Percentiles rank a stretch among this genome's conserved stretches.
phyloP scores from a whole-genome alignment of 495 filamentous ascomycete genomes.

The Extremus antarcticus region DNA sequence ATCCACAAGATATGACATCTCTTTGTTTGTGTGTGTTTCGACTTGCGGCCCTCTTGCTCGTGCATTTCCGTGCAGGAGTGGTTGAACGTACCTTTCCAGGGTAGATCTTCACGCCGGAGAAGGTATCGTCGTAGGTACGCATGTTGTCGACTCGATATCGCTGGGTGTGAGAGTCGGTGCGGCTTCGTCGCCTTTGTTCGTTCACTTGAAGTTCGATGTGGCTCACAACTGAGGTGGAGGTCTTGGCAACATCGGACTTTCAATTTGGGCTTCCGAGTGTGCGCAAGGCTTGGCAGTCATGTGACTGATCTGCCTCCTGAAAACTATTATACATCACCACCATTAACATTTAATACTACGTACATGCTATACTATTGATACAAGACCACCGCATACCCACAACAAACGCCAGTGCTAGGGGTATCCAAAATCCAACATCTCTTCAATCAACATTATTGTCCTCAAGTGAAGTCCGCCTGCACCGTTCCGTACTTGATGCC shows the following conservation, averaged over 20 bases:
- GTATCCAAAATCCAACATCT: not conserved
- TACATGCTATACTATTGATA: not conserved
- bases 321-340: too few relatives aligned
- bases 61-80: too few relatives aligned
- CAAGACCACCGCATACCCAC: not conserved
- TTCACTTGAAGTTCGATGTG: not conserved
- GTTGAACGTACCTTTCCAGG: conserved; percentile 74
- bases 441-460: too few relatives aligned
- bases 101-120: conserved; percentile 97
- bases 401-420: not conserved
- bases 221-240: not conserved
- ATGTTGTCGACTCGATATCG: conserved; percentile 44
- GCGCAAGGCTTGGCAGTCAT: too few relatives aligned
- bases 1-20: not conserved
- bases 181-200: conserved; percentile 20
- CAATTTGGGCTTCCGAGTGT: conserved; percentile 2
- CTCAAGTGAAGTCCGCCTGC: conserved; percentile 58
- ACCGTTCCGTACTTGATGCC: conserved; percentile 60
- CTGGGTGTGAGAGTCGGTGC: not conserved
- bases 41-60: too few relatives aligned
- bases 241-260: conserved; percentile 2
- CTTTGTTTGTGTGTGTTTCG: not conserved
- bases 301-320: too few relatives aligned
- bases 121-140: conserved; percentile 97
- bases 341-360: not conserved